Base-by-base conservation (phyloP, 345 rosid genomes). In the Carallia pectinifolia region DNA sequence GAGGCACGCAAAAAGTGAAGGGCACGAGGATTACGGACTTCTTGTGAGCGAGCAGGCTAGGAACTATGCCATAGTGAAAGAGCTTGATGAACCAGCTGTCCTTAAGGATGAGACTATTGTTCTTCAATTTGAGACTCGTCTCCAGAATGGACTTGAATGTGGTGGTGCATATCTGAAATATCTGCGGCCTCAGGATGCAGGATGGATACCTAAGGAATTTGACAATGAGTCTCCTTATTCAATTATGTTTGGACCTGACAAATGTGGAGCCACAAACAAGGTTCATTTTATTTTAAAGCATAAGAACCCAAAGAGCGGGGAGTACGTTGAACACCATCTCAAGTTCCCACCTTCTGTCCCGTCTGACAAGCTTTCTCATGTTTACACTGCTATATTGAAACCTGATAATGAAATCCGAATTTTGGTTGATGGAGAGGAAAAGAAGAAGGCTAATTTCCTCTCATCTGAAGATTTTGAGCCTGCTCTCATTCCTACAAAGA, bases 181-280 rank as follows among this genome's bases (percentile, higher is more conserved):
- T 72, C 82, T 91, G 58, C 82, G 92, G 19, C 92, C 95, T 5
- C 97, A 91, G 72, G 92, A 82, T 47, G 88, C 89, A 70, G 91
- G 88, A 13, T 91, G 97, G 97, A 75, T 65, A 7, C 39, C 92
- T 6, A 78, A 91, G 76, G 88, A 81, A 17, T 87, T 91, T 5
- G 80, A 86, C 70, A 91, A 78, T 5, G 90, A 89, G n/a, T 86
- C 95, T 13, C 97, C 97, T 36, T 91, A 91, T 77, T 69, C 92
- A 5, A 91, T 91, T 62, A 91, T 91, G 97, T 91, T 91, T 77
- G 97, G 97, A 60, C 97, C 97, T 6, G 97, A 91, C 82, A 91
- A 89, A 68, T 91, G 97, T 73, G 97, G 97, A 62, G 72, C 80
- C 29, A 91, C 97, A 27, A 89, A 91, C 90, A 91, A 91, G 81